phyloP scores from a whole-genome alignment of 2,329 filamentous ascomycete species.

The Metarhizium guizhouense region DNA sequence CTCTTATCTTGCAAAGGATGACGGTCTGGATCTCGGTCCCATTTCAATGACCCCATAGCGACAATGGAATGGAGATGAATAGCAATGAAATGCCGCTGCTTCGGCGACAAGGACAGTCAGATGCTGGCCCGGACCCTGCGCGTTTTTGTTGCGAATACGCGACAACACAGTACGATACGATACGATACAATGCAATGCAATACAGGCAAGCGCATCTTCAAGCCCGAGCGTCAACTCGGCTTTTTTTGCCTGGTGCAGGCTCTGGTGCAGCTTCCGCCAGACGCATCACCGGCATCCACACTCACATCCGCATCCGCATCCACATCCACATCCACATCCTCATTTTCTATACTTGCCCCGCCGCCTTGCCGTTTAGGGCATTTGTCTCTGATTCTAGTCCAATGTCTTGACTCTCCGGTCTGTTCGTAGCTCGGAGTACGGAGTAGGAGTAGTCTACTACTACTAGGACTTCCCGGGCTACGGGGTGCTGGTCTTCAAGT shows the following conservation, averaged over 20 bases:
- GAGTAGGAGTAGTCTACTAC: no score
- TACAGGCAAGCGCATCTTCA: no score
- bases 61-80: not conserved
- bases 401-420: not conserved
- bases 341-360: not conserved
- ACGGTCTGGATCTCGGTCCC: not conserved
- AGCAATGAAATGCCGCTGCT: no score
- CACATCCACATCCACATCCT: not conserved
- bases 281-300: no score
- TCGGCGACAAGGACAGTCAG: no score
- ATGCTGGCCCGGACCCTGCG: no score
- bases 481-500: not conserved
- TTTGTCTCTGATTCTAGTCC: not conserved
- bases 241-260: no score
- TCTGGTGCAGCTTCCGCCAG: no score
- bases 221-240: no score
- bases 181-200: no score
- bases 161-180: no score
- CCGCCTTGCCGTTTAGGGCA: not conserved
- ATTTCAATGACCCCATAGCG: not conserved
- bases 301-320: not conserved
- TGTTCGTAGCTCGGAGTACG: not conserved
- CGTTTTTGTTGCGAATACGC: no score
- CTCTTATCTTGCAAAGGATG: not conserved
- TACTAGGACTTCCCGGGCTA: not conserved